Evolutionary conservation across 2,329 filamentous ascomycete species (phyloP), one percentile per base, ranked within the genome.

Genomic region (Cytospora leucostoma): DNA sequence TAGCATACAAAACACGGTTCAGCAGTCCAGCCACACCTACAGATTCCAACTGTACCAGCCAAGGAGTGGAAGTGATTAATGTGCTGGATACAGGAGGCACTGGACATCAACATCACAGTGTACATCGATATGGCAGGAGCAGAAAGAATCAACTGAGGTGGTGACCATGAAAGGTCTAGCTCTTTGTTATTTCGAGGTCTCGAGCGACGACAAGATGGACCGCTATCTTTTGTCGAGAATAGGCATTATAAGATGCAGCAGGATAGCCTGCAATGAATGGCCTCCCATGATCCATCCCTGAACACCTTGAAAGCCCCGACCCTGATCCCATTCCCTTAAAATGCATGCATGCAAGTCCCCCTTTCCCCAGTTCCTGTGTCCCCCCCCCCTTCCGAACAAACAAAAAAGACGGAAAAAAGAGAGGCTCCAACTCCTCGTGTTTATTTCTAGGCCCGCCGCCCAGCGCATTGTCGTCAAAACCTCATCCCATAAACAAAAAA

Each of bases 401-500:
- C 27, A 27, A 27, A 27, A 27, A 27, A 27, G 27, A 27, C 27
- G 27, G 27, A 4, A 27, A 15, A 47, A 47, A 19, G n/a, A n/a
- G 12, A 37, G 8, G 17, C 44, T 13, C 44, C 7, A 21, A 17
- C 5, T 38, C 5, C 44, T 10, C n/a, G 19, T 47, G n/a, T 47
- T 47, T 47, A 4, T n/a, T 19, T 19, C 7, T 47, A n/a, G n/a
- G 17, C 15, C 38, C 38, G 13, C 8, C 4, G 15, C 38, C n/a
- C 12, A 19, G 19, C 44, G 10, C 44, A 10, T n/a, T 47, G 7
- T 21, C n/a, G n/a, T 47, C 44, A 4, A 47, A 19, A 47, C 17
- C 44, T 47, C 44, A 21, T 47, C 44, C 44, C 44, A 12, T 21
- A 44, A 52, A 37, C n/a, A n/a, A n/a, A 19, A 59, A 32, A 50